Base-by-base conservation (phyloP, 1,284 basidiomycete species). In the Vanrija humicola region DNA sequence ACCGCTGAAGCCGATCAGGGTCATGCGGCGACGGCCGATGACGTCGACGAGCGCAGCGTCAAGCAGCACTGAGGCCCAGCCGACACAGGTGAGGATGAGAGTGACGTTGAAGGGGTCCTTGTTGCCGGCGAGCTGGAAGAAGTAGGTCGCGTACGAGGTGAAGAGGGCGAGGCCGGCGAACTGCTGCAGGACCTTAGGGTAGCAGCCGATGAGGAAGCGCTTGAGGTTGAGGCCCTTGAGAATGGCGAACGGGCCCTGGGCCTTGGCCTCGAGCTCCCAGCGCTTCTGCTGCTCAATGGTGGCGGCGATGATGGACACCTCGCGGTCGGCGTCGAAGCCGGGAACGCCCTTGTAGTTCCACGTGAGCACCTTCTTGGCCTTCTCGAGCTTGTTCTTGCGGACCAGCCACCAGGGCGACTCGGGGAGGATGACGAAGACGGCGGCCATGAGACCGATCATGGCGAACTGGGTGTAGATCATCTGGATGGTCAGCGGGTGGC, bases 331-430 rank as follows among this genome's bases (percentile, higher is more conserved):
- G 47, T 65, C 52, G 48, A 62, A 67, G 2, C 57, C 58, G 3
- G 56, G 55, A 8, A 69, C 52, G 14, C 44, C 34, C 0, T 48
- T 49, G 46, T 58, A 54, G 34, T 57, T 52, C 5, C 46, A 38
- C 5, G 21, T 14, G n/a, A 69, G 55, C 12, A 63, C 46, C 26
- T 55, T 51, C 7, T 58, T 48, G n/a, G 63, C 67, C 6, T 52
- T 26, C 19, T 62, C 62, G 39, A 63, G 19, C 21, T 59, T 59
- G 16, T 64, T 64, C 44, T 61, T 62, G 38, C 45, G 46, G 5
- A 59, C 66, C 8, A 66, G 58, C 67, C 68, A 70, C 67, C 61
- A 67, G 2, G 66, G 66, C 0, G 63, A 64, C 48, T 70, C 68
- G 23, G 68, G 68, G 4, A 70, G 42, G 52, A 67, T 47, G 46